A percentile compares a stretch with the other conserved stretches of the same genome.
These are phyloP conservation scores for Leccinum rimulosum DNA, from an alignment of 768 basidiomycete species.

Conservation along the genomic window DNA sequence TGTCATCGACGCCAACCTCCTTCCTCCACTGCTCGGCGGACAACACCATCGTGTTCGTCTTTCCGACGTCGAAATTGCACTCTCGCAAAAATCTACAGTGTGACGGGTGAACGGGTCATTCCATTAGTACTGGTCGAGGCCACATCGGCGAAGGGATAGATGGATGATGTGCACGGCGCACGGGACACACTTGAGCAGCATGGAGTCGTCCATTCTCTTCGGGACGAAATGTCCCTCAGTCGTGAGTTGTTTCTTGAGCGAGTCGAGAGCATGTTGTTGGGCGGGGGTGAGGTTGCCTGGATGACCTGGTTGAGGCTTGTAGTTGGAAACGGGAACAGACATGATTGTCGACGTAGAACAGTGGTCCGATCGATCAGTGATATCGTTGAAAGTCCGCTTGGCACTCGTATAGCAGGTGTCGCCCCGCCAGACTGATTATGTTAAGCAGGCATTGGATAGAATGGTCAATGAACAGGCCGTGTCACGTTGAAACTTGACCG, in stretches of 20 bases:
- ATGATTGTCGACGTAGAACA: background rate
- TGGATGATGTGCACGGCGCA: background rate
- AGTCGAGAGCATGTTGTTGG: slow-evolving; percentile 65
- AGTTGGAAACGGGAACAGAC: slow-evolving; percentile 44
- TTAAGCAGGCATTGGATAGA: no score
- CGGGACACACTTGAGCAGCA: slow-evolving; percentile 49
- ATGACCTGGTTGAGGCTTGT: slow-evolving; percentile 68
- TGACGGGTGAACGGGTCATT: background rate
- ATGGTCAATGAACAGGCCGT: no score
- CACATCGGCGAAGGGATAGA: background rate
- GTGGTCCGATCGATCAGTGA: no score
- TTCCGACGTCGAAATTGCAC: slow-evolving; percentile 82
- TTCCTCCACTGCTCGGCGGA: slow-evolving; percentile 86
- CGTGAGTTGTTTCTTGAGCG: slow-evolving; percentile 61
- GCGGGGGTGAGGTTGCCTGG: slow-evolving; percentile 68
- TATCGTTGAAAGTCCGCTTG: no score
- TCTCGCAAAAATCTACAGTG: slow-evolving; percentile 82
- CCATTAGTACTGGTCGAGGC: background rate
- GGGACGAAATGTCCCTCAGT: slow-evolving; percentile 59
- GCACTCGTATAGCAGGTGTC: background rate
- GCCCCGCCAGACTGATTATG: no score
- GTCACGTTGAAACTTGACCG: no score
- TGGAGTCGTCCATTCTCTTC: slow-evolving; percentile 68
- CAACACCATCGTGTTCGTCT: slow-evolving; percentile 82
- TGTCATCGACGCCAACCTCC: slow-evolving; percentile 77